Conservation (phyloP, 2,329 filamentous ascomycete genomes). For the Botryosphaeria dothidea region DNA sequence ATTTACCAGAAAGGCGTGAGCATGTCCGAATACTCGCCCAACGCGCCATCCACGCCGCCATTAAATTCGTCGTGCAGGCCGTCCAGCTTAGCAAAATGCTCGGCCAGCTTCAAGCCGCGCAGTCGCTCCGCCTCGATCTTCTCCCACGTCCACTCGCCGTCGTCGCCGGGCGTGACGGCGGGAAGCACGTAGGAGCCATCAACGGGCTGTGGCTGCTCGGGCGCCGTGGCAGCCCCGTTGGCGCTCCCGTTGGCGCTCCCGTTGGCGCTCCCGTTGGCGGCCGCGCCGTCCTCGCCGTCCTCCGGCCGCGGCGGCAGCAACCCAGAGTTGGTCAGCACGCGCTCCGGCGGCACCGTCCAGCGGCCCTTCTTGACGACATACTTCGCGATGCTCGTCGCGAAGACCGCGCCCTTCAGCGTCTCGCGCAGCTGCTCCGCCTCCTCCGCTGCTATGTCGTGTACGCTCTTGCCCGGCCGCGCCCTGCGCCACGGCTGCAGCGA, state of each 20-base stretch:
- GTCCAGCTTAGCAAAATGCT: constrained; percentile 57
- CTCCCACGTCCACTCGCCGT: constrained; percentile 59
- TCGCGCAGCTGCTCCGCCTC: constrained; percentile 27
- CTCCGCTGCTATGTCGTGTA: constrained; percentile 25
- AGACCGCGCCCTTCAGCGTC: constrained; percentile 44
- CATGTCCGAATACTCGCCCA: constrained; percentile 47
- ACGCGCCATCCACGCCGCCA: constrained; percentile 41
- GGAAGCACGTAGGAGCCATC: constrained; percentile 22
- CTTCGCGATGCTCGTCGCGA: constrained; percentile 50
- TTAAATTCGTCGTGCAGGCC: constrained; percentile 54
- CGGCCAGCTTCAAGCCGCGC: constrained; percentile 56
- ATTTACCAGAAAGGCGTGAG: constrained; percentile 20
- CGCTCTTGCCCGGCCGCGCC: constrained; percentile 21
- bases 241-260: background rate
- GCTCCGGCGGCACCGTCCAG: constrained; percentile 80
- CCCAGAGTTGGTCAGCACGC: constrained; percentile 69
- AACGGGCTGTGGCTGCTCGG: constrained; percentile 12
- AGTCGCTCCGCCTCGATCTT: constrained; percentile 59
- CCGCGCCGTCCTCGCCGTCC: constrained; percentile 28
- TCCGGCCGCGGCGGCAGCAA: constrained; percentile 74
- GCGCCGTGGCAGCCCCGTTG: background rate
- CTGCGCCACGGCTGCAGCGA: constrained; percentile 50
- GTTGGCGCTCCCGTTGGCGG: constrained; percentile 15
- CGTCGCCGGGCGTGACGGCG: constrained; percentile 30
- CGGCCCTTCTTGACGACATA: constrained; percentile 59